Evolutionary conservation across 148 eudicot genomes (phyloP), one percentile per base, ranked within the genome.

Genomic region (Fagopyrum homotropicum): DNA sequence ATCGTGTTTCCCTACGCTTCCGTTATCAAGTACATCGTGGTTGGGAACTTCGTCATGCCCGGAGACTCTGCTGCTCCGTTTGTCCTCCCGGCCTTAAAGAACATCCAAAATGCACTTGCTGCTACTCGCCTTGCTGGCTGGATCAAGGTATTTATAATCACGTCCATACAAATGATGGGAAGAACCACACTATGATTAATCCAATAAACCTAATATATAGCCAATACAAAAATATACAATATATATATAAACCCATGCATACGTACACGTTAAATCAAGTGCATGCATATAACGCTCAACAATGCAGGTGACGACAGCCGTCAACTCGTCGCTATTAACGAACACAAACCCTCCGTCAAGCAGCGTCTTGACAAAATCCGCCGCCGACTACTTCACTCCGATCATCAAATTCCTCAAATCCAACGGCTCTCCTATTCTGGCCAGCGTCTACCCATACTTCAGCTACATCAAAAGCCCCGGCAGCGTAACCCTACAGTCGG

Each of bases 21-120:
- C 1, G 49, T 2, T 4, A 55, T 89, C 68, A 68, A 56, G 8
- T 84, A 73, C 40, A 83, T 89, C 6, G 54, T 83, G 0, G 82
- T 85, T 0, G 93, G 93, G 35, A 89, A 89, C 15, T 91, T 88
- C 54, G 84, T 83, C 35, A 77, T 80, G 72, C 89, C 89, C 0
- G 79, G 83, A 2, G 40, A 76, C 0, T 10, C 44, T 16, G 2
- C 30, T 45, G 46, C 45, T 45, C 44, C 2, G 14, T 72, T 4
- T 29, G 75, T 89, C 2, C 75, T 61, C 4, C 80, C 79, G 0
- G 91, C 94, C 56, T 83, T 89, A 88, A 51, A 78, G n/a, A 86
- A 86, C 47, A 35, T 86, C 22, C 84, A 86, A 43, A 77, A 19
- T 7, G 73, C 80, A 64, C 54, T 81, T 56, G 47, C 69, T 1